phyloP scores from a whole-genome alignment of 1,284 basidiomycete species.

The Ceratobasidium sp. region DNA sequence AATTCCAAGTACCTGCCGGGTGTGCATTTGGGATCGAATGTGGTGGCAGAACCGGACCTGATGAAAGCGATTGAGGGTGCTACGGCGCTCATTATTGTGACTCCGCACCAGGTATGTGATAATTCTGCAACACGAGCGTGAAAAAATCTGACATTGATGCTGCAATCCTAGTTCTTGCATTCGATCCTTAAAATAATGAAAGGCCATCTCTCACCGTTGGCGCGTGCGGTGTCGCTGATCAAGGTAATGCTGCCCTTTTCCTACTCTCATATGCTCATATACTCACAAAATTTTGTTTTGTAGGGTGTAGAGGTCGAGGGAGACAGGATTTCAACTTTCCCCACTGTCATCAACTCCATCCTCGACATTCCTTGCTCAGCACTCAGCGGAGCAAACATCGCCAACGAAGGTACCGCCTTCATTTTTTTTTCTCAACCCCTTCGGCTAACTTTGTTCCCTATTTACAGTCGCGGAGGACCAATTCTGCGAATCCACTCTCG shows the following conservation, averaged over 20 bases:
- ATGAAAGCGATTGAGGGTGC: constrained; percentile 62
- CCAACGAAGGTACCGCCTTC: constrained; percentile 59
- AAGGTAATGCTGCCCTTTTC: constrained; percentile 51
- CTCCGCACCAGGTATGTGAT: constrained; percentile 62
- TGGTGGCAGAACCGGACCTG: constrained; percentile 61
- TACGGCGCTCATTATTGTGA: constrained; percentile 64
- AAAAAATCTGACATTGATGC: background rate
- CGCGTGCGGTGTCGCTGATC: constrained; percentile 60
- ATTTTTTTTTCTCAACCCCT: background rate
- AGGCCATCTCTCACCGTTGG: constrained; percentile 56
- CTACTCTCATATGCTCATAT: background rate
- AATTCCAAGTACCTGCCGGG: constrained; percentile 67
- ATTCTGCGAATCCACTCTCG: constrained; percentile 69
- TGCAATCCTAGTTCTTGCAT: constrained; percentile 53
- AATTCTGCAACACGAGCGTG: background rate
- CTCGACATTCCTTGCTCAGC: constrained; percentile 62
- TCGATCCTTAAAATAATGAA: constrained; percentile 54
- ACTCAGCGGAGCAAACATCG: constrained; percentile 66
- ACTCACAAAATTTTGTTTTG: background rate
- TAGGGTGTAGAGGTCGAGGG: constrained; percentile 62
- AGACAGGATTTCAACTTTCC: constrained; percentile 64
- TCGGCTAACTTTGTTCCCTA: constrained; percentile 17
- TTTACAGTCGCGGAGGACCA: constrained; percentile 60
- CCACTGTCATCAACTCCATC: constrained; percentile 63
- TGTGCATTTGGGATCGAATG: constrained; percentile 61